Conservation (phyloP, 371 early-diverging fungal species). For the Cladochytrium tenue region DNA sequence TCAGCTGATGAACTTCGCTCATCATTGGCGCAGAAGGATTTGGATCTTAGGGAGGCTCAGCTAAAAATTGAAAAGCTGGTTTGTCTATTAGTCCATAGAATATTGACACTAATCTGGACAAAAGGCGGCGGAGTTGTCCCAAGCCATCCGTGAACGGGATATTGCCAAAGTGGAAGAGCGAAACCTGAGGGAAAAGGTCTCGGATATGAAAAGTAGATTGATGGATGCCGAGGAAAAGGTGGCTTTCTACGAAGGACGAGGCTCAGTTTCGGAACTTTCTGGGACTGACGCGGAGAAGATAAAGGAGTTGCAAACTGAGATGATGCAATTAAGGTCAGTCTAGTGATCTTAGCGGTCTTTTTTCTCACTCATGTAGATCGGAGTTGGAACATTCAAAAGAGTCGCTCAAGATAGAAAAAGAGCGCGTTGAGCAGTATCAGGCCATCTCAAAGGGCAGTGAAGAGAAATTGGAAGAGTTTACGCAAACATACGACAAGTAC, state of each 20-base stretch:
- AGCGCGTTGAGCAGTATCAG: conserved; percentile 34
- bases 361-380: too few relatives aligned
- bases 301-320: conserved; percentile 21
- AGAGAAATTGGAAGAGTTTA: conserved; percentile 35
- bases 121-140: conserved; percentile 7
- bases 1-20: conserved; percentile 20
- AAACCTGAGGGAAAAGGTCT: conserved; percentile 7
- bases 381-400: conserved; percentile 23
- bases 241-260: conserved; percentile 21
- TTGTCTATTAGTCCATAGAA: conserved; percentile 2
- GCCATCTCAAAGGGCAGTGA: conserved; percentile 38
- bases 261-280: background rate
- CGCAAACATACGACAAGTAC: conserved; percentile 40
- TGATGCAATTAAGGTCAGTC: conserved; percentile 25
- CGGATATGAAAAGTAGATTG: conserved; percentile 29
- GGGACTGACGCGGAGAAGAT: conserved; percentile 4
- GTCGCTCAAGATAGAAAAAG: conserved; percentile 14
- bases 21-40: conserved; percentile 21
- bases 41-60: conserved; percentile 19
- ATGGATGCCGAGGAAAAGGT: conserved; percentile 26
- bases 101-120: too few relatives aligned
- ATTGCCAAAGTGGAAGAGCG: conserved; percentile 14
- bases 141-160: conserved; percentile 9
- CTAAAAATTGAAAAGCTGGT: conserved; percentile 26
- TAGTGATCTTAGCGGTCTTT: too few relatives aligned